Evolutionary conservation across 176 grass and related monocot species (phyloP), one percentile per base, ranked within the genome.

Genomic region (Musa schizocarpa): DNA sequence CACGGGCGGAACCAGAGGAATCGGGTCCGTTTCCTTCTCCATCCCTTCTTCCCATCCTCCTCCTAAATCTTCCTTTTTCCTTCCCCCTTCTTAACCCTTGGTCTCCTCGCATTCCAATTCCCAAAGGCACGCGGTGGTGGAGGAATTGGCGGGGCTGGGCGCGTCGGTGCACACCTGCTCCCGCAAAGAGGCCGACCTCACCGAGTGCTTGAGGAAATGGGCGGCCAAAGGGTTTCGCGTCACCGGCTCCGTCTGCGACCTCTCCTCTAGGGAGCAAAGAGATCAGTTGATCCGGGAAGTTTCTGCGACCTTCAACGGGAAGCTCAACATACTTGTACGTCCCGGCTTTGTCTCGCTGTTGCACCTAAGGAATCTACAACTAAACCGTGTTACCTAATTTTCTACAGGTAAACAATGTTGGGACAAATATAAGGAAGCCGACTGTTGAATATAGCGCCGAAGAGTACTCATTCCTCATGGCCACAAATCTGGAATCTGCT

Each of bases 391-490:
- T n/a, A 20, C 19, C 61, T 69, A 87, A 54, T 61, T 55, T 74
- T 23, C 11, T 92, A 26, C 55, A 91, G 94, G 77, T 93, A 76
- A 98, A 93, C 65, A 98, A 93, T 82, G 88, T 85, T 14, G 94
- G 86, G 17, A 93, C 88, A 79, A 93, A 93, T 82, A 82, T 80
- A 84, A 74, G 54, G 69, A 91, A 87, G n/a, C 9, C 77, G 20
- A 91, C 94, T 11, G 69, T 76, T 71, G 86, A 93, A 22, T 98
- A 61, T 79, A 82, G 71, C 56, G 64, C 82, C 27, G 84, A 91
- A 12, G 90, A 98, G 3, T 98, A 89, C 75, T 91, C 88, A 2
- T 86, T 89, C 50, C 1, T 93, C 43, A 98, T 93, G 90, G 49
- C 29, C n/a, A 91, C 88, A 23, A 93, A 98, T 75, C 84, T 98